Conservation (phyloP, 2,329 filamentous ascomycete genomes). For the Trichoderma simmonsii region DNA sequence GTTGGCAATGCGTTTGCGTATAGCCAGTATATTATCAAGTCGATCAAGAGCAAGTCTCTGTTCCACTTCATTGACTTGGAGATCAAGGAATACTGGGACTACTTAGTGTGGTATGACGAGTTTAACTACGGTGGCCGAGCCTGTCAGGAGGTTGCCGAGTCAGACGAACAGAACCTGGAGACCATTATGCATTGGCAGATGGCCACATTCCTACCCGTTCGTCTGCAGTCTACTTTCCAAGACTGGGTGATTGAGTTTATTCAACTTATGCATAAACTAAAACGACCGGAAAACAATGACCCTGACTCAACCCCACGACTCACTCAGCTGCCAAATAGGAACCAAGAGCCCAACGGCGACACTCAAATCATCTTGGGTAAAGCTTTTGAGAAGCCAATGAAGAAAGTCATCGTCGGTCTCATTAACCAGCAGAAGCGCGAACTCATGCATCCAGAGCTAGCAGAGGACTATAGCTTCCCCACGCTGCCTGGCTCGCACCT, state of each 20-base stretch:
- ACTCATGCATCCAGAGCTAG: constrained; percentile 82
- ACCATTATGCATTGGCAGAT: constrained; percentile 99
- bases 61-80: constrained; percentile 98
- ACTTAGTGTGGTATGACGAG: constrained; percentile 97
- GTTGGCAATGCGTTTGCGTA: constrained; percentile 97
- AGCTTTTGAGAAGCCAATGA: constrained; percentile 81
- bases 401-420: constrained; percentile 81
- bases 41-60: constrained; percentile 88
- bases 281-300: constrained; percentile 59
- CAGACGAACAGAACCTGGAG: constrained; percentile 71
- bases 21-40: constrained; percentile 95
- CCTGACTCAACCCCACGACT: constrained; percentile 51
- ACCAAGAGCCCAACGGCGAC: constrained; percentile 56
- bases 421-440: constrained; percentile 84
- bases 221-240: constrained; percentile 80
- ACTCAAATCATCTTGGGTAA: constrained; percentile 70
- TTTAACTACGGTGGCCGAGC: constrained; percentile 98
- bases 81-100: constrained; percentile 99
- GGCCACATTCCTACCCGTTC: constrained; percentile 76
- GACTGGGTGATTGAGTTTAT: constrained; percentile 96
- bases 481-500: constrained; percentile 68
- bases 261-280: constrained; percentile 85
- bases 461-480: constrained; percentile 83
- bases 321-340: constrained; percentile 59
- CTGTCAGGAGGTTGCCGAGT: constrained; percentile 75